Percentiles rank a stretch among this genome's conserved stretches.
Conservation (phyloP, 1,139 yeast species). For the Geotrichum reessii region DNA sequence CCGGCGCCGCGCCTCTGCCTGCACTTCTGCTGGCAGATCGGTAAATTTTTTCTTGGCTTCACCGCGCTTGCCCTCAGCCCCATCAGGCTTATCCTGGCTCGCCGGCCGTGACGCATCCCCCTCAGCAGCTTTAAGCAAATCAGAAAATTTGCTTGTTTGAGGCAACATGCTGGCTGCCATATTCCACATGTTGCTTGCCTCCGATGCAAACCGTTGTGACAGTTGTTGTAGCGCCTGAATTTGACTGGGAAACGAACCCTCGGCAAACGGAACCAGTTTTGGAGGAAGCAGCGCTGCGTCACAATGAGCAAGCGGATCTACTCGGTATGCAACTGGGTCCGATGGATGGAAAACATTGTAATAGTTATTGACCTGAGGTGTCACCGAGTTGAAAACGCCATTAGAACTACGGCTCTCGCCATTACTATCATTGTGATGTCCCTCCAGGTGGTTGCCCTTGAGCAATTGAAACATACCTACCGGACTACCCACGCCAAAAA, state of each 20-base stretch:
- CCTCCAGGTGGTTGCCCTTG: constrained; percentile 50
- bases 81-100: no score
- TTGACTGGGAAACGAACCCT: constrained; percentile 43
- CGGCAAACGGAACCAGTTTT: constrained; percentile 52
- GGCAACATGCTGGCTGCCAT: constrained; percentile 7
- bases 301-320: constrained; percentile 71
- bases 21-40: constrained; percentile 19
- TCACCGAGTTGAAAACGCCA: constrained; percentile 22
- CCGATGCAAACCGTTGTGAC: constrained; percentile 41
- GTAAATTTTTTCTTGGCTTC: constrained; percentile 15
- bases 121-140: not conserved
- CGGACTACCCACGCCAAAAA: constrained; percentile 82
- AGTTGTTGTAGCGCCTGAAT: constrained; percentile 37
- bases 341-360: constrained; percentile 83
- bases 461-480: constrained; percentile 74
- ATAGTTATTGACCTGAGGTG: constrained; percentile 45
- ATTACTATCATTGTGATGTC: constrained; percentile 32
- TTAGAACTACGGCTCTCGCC: not conserved
- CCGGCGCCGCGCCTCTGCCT: constrained; percentile 25
- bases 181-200: constrained; percentile 46
- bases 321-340: constrained; percentile 81
- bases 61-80: constrained; percentile 16
- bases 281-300: constrained; percentile 55
- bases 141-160: not conserved
- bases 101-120: no score